A percentile compares a stretch with the other conserved stretches of the same genome.
Conservation (phyloP, 441 rosid species). For the Adansonia madagascariensis region DNA sequence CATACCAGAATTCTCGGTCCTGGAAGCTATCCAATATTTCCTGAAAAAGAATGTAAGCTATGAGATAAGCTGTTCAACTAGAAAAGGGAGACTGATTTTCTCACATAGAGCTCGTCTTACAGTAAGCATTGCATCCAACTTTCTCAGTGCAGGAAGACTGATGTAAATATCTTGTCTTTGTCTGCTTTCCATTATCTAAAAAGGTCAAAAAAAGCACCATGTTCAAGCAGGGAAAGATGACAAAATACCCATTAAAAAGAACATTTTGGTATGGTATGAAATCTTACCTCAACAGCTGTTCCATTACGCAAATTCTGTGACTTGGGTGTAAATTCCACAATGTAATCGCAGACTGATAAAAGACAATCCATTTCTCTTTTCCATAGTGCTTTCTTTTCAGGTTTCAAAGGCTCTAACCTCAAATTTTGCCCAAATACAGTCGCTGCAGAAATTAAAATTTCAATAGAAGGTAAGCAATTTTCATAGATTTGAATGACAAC, state of each 20-base stretch:
- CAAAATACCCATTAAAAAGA: background rate
- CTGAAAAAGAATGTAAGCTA: slow-evolving; percentile 35
- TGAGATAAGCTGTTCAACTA: background rate
- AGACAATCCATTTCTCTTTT: slow-evolving; percentile 70
- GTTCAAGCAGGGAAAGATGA: slow-evolving; percentile 10
- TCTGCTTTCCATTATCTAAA: slow-evolving; percentile 61
- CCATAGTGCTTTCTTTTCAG: slow-evolving; percentile 64
- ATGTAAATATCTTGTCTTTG: slow-evolving; percentile 63
- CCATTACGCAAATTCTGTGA: slow-evolving; percentile 51
- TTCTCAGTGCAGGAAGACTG: slow-evolving; percentile 65
- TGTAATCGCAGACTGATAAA: slow-evolving; percentile 63
- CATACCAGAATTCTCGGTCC: slow-evolving; percentile 66
- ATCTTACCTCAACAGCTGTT: slow-evolving; percentile 56
- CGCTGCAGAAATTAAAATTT: slow-evolving; percentile 39
- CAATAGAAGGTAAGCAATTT: slow-evolving; percentile 10
- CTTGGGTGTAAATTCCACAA: slow-evolving; percentile 52
- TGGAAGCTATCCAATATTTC: slow-evolving; percentile 66
- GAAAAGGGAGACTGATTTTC: background rate
- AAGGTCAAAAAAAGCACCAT: background rate
- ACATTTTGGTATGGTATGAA: background rate
- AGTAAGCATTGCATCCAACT: slow-evolving; percentile 66
- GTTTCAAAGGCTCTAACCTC: slow-evolving; percentile 60
- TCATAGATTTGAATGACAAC: slow-evolving; percentile 5
- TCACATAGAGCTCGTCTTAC: slow-evolving; percentile 37
- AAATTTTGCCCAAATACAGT: slow-evolving; percentile 68